phyloP scores from a whole-genome alignment of 2,329 filamentous ascomycete species.

The Esteya vermicola region DNA sequence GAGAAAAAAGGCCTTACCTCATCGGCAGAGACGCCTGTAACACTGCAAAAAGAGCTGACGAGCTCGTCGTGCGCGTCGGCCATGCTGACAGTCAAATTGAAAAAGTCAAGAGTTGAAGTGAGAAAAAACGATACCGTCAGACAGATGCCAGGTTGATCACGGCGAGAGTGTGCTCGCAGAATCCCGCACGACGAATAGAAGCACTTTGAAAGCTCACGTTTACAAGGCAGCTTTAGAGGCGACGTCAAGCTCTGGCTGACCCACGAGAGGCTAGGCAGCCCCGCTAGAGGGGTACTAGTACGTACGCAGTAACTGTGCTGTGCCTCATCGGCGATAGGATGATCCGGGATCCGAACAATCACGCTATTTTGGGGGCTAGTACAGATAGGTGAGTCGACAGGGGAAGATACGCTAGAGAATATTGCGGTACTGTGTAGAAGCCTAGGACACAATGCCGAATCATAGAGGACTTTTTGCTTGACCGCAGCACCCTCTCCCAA shows the following conservation, averaged over 20 bases:
- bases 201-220: background rate
- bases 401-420: slow-evolving; percentile 4
- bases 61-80: slow-evolving; percentile 8
- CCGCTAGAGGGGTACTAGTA: background rate
- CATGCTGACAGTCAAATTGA: no score
- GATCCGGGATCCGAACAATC: slow-evolving; percentile 1
- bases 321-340: slow-evolving; percentile 5
- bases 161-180: no score
- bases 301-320: no score
- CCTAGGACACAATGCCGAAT: background rate
- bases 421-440: background rate
- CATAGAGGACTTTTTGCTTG: no score
- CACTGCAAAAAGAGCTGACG: slow-evolving; percentile 8
- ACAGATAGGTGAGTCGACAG: background rate
- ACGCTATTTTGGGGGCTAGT: no score
- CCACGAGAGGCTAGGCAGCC: background rate
- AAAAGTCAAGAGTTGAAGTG: no score
- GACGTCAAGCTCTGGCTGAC: slow-evolving; percentile 6
- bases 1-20: slow-evolving; percentile 2
- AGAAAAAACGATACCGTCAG: background rate
- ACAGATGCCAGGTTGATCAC: no score
- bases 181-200: background rate
- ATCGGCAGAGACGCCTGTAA: slow-evolving; percentile 7
- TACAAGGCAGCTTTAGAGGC: slow-evolving; percentile 8
- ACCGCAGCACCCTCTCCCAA: no score